These are phyloP conservation scores for Globisporangium mamillatum DNA, from an alignment of 352 stramenopile species.

Conservation along the genomic window DNA sequence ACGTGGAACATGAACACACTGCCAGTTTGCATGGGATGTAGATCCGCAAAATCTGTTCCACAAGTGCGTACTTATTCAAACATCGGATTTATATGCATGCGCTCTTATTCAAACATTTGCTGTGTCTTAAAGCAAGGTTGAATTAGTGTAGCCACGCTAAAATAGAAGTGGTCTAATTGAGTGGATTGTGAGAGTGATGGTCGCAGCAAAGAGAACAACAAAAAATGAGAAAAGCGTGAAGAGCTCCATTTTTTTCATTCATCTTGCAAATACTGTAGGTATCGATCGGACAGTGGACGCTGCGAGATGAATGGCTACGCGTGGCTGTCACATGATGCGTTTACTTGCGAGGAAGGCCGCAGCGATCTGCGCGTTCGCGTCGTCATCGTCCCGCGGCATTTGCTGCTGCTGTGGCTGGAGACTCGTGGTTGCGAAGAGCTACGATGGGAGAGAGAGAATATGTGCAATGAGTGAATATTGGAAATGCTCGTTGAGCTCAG, in stretches of 20 bases:
- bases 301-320: slow-evolving; percentile 10
- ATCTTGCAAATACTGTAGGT: background rate
- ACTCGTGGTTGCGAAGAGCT: slow-evolving; percentile 9
- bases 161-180: background rate
- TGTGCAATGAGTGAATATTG: background rate
- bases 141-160: background rate
- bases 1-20: background rate
- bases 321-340: slow-evolving; percentile 9
- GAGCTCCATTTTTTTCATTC: background rate
- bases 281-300: background rate
- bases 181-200: background rate
- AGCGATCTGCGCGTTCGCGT: slow-evolving; percentile 14
- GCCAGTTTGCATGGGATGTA: background rate
- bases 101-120: background rate
- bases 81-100: background rate
- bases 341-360: slow-evolving; percentile 10
- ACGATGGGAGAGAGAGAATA: background rate
- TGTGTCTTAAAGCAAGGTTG: too few species aligned
- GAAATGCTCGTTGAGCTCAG: background rate
- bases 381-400: slow-evolving; percentile 2
- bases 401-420: background rate
- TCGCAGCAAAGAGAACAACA: background rate
- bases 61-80: background rate
- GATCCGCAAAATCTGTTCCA: background rate
- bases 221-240: background rate